Conservation (phyloP, 106 monocot genomes). For the Dioscorea zingiberensis region DNA sequence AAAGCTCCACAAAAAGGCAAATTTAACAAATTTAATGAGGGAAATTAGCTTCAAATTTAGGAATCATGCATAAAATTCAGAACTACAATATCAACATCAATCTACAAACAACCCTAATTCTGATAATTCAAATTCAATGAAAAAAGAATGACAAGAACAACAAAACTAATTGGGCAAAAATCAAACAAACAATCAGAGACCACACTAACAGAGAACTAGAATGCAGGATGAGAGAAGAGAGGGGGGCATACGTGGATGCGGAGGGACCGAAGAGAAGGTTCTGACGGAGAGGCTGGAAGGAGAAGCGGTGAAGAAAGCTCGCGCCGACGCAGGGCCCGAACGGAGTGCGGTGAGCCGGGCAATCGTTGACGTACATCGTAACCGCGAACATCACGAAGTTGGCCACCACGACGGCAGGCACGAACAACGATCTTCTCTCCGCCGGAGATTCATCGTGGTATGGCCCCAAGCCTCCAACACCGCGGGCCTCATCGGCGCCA, state of each 20-base stretch:
- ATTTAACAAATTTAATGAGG: too few relatives aligned
- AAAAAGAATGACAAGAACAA: too few relatives aligned
- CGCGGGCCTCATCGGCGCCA: background rate
- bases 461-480: constrained; percentile 1
- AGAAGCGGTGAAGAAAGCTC: constrained; percentile 47
- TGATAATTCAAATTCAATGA: too few relatives aligned
- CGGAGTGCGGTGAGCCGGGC: constrained; percentile 37
- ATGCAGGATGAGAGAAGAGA: too few relatives aligned
- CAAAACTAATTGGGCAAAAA: too few relatives aligned
- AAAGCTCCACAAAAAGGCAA: too few relatives aligned
- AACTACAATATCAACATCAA: too few relatives aligned
- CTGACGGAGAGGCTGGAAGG: constrained; percentile 85
- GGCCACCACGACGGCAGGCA: constrained; percentile 41
- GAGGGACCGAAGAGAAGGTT: constrained; percentile 88
- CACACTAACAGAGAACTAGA: too few relatives aligned
- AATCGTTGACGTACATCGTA: constrained; percentile 68
- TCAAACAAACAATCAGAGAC: too few relatives aligned
- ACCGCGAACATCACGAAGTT: constrained; percentile 46
- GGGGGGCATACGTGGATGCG: constrained; percentile 46
- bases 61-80: too few relatives aligned
- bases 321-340: constrained; percentile 43
- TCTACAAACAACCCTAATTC: too few relatives aligned
- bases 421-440: constrained; percentile 48
- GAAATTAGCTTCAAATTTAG: background rate
- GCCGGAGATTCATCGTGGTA: constrained; percentile 21